Evolutionary conservation across 164 flowering plant genomes (phyloP).

Genomic region (Piper betle): DNA sequence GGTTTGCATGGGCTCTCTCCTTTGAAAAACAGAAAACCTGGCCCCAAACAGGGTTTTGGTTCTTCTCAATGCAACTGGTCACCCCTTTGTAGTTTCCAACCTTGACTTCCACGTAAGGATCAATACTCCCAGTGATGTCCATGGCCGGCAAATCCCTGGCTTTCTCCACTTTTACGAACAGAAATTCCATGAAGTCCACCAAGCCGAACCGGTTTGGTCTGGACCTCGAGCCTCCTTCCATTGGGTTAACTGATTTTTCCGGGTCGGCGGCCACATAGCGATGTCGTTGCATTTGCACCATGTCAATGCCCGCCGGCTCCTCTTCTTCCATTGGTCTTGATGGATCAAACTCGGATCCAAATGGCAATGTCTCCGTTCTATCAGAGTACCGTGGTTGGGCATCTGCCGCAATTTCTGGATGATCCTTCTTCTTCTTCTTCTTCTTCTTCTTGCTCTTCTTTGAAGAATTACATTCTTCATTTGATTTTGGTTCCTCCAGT

Average conservation of each 20-base stretch:
- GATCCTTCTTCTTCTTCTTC: conserved; percentile 18
- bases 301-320: conserved; percentile 50
- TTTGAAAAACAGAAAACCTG: conserved; percentile 65
- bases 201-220: conserved; percentile 39
- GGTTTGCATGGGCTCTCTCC: conserved; percentile 42
- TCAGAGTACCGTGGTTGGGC: conserved; percentile 52
- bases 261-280: background rate
- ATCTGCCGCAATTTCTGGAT: conserved; percentile 8
- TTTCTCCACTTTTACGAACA: conserved; percentile 68
- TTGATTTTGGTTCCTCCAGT: background rate
- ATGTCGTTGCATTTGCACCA: conserved; percentile 24
- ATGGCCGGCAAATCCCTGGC: conserved; percentile 65
- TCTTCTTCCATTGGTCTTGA: conserved; percentile 1
- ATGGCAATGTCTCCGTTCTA: conserved; percentile 7
- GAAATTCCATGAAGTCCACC: conserved; percentile 65
- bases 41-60: conserved; percentile 58
- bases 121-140: conserved; percentile 64
- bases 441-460: conserved; percentile 24
- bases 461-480: background rate
- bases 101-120: conserved; percentile 84
- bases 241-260: background rate
- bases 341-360: background rate
- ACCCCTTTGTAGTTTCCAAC: conserved; percentile 72
- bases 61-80: conserved; percentile 65
- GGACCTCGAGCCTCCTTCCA: background rate